Evolutionary conservation across 2,329 filamentous ascomycete genomes (phyloP), one percentile per base, ranked within the genome.

Genomic region (Coniella vitis): DNA sequence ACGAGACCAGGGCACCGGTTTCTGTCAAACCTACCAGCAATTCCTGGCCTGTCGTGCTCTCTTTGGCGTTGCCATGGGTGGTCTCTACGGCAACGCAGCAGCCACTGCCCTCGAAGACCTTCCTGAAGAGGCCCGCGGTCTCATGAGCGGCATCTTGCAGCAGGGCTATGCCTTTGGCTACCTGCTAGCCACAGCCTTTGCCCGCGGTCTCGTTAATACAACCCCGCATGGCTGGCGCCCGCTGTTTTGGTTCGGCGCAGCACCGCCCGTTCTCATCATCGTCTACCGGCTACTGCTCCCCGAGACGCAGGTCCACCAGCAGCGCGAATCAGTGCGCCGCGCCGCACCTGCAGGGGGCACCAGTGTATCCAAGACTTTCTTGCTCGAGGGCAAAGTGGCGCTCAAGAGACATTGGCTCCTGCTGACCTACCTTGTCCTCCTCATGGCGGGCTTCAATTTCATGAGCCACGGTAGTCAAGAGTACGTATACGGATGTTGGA

Each of bases 401-500:
- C 61, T 95, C 25, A 84, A 80, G 65, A 78, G 80, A 10, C 87
- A 95, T 65, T 95, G 90, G 90, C 55, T 88, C 13, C 66, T 94
- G 2, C 72, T 95, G 48, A 70, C 82, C 32, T 95, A 95, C 67
- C 73, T 95, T 49, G 87, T 95, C 7, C 71, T 95, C 17, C 72
- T 95, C 35, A 94, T 94, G 87, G 84, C 87, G 2, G 88, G 88
- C 4, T 93, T 95, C 72, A 95, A 94, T 68, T 94, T 93, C 62
- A 90, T 93, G 86, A 86, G 83, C 16, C 87, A 90, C 61, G 86
- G 86, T 47, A 85, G 80, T 19, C 65, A 86, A 63, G 78, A 81
- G 47, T 49, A 29, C 17, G 47, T 45, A n/a, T n/a, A n/a, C n/a
- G n/a, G n/a, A n/a, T n/a, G n/a, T n/a, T n/a, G n/a, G n/a, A n/a